Conservation (phyloP, 139 green algal genomes). For the Chlorella vulgaris region DNA sequence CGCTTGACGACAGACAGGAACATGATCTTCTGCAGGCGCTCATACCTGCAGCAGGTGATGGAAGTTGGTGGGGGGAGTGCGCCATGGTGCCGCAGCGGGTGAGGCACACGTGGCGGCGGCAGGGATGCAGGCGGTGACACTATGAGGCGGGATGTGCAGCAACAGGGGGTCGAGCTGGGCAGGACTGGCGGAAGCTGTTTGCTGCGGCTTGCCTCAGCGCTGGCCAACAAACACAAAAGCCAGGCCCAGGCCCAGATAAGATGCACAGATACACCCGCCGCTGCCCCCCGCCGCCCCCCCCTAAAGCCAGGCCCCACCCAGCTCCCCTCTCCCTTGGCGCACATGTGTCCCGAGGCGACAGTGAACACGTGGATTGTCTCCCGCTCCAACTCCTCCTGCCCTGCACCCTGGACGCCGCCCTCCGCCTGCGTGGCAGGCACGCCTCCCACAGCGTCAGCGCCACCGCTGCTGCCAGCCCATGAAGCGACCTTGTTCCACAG, state of each 20-base stretch:
- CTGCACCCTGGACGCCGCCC: no score
- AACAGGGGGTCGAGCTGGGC: no score
- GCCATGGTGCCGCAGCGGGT: background rate
- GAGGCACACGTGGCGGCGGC: background rate
- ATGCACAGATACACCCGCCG: no score
- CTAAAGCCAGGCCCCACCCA: background rate
- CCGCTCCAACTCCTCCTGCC: no score
- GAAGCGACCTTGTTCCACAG: conserved; percentile 36
- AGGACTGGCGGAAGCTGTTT: no score
- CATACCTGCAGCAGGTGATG: conserved; percentile 64
- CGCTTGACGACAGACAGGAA: conserved; percentile 89
- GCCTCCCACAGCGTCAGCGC: background rate
- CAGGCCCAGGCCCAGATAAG: no score
- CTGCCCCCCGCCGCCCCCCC: no score
- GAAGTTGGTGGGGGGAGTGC: background rate
- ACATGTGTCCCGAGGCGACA: conserved; percentile 97
- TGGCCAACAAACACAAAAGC: no score
- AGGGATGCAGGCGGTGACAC: background rate
- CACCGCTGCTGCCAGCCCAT: background rate
- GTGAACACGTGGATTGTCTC: conserved; percentile 96
- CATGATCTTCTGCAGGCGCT: conserved; percentile 99
- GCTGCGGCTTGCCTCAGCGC: no score
- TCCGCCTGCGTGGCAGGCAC: background rate
- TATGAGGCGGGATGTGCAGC: background rate
- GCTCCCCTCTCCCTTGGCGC: conserved; percentile 61